phyloP scores from a whole-genome alignment of 345 rosid species.

The Abelmoschus esculentus region DNA sequence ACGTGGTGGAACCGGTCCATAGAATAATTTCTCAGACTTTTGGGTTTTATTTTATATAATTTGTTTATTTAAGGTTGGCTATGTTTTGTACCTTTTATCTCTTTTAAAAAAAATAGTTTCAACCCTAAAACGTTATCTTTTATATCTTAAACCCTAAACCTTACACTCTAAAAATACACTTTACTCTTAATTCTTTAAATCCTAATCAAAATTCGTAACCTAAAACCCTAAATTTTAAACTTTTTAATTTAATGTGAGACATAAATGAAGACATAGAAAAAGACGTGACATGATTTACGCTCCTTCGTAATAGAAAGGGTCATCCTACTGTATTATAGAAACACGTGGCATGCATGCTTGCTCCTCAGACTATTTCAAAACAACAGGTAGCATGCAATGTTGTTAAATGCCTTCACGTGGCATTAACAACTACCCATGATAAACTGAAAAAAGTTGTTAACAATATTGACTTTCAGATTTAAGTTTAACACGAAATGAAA shows the following conservation, averaged over 20 bases:
- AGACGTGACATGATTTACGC: no score
- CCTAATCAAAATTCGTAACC: no score
- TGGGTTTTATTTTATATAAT: neutral
- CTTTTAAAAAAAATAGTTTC: no score
- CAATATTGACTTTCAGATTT: neutral
- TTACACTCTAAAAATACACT: no score
- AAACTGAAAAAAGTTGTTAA: neutral
- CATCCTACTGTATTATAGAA: neutral
- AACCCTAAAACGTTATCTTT: no score
- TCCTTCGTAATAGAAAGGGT: neutral
- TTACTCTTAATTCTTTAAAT: no score
- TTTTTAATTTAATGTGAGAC: no score
- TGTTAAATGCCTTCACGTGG: neutral
- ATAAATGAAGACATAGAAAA: no score
- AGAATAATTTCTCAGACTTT: no score
- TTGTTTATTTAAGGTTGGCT: neutral
- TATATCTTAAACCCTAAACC: no score
- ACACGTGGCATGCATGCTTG: neutral
- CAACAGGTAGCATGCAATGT: neutral
- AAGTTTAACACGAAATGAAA: neutral
- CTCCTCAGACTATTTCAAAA: neutral
- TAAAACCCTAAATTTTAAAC: no score
- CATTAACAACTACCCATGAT: neutral
- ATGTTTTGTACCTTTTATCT: neutral
- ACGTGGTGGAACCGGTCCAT: no score